phyloP scores from a whole-genome alignment of 768 basidiomycete genomes.

The Austroboletus eburneus region DNA sequence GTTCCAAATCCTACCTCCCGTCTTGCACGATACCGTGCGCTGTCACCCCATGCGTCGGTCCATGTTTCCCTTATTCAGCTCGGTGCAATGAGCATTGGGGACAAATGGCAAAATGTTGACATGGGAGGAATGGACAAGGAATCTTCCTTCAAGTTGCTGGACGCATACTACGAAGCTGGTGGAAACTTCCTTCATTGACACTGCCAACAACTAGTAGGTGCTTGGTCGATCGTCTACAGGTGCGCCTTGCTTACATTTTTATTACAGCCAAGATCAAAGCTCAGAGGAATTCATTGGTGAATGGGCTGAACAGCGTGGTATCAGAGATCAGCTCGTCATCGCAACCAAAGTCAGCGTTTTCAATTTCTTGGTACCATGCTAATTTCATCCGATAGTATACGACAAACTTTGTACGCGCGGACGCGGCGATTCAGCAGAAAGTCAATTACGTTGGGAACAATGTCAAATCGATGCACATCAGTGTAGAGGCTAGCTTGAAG shows the following conservation, averaged over 20 bases:
- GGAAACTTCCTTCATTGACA: constrained; percentile 51
- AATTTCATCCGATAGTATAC: too few relatives aligned
- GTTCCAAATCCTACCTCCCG: constrained; percentile 29
- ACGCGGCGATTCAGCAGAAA: too few relatives aligned
- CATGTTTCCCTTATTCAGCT: constrained; percentile 47
- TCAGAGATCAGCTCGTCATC: too few relatives aligned
- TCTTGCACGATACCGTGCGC: constrained; percentile 38
- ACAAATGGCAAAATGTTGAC: constrained; percentile 35
- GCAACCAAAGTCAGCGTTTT: too few relatives aligned
- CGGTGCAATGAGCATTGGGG: constrained; percentile 47
- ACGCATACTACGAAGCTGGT: constrained; percentile 41
- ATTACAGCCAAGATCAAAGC: constrained; percentile 35
- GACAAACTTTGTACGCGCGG: too few relatives aligned
- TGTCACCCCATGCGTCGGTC: constrained; percentile 40
- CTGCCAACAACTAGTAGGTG: constrained; percentile 42
- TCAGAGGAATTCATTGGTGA: constrained; percentile 46
- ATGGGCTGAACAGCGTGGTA: constrained; percentile 40
- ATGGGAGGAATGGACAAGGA: too few relatives aligned
- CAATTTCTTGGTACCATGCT: too few relatives aligned
- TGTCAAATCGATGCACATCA: too few relatives aligned
- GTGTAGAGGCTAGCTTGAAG: too few relatives aligned
- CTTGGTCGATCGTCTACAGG: neutral
- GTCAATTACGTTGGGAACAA: too few relatives aligned
- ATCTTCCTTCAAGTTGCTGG: too few relatives aligned
- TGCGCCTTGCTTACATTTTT: neutral